Base-by-base conservation (phyloP, 176 grass and related monocot species). In the Cocos nucifera region DNA sequence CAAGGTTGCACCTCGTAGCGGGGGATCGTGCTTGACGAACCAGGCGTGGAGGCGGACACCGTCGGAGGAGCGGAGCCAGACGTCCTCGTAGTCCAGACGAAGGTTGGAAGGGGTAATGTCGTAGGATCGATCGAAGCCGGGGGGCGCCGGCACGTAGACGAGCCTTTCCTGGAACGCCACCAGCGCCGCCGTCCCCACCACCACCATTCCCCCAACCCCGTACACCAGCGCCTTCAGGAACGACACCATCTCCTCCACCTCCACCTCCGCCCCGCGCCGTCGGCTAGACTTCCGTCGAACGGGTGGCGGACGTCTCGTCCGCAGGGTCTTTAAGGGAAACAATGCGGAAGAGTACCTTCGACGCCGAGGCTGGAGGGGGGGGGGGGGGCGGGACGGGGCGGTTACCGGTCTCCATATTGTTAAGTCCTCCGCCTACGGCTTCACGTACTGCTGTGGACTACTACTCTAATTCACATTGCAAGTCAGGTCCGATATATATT, bases 41-140 rank as follows among this genome's bases (percentile, higher is more conserved):
- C 93, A 98, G 56, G 93, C 79, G 81, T 98, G 93, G 59, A 98
- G 87, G 56, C 74, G 85, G 53, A 98, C 93, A 58, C 93, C 93
- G 50, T 98, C 93, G 10, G 69, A 53, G 52, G 93, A 62, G 26
- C 77, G 81, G 57, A 98, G 84, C 81, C 79, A 92, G 30, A 98
- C 88, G 57, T 98, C 84, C 79, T 89, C 84, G 77, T 86, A 92
- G 70, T 75, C 17, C 66, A 98, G 93, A 15, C 76, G 57, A 66
- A 86, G 80, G 26, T 76, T 73, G 32, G 70, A 50, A 23, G 94
- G 94, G 8, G 71, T 98, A 39, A 98, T 57, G 66, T 74, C 4
- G 71, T 98, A 98, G 56, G 88, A 66, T 54, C 94, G 94, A 53
- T 84, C 56, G 61, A 93, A 58, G 3, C 94, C 88, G 49, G 94